phyloP scores from a whole-genome alignment of 345 rosid genomes.

The Eucalyptus curtisii region DNA sequence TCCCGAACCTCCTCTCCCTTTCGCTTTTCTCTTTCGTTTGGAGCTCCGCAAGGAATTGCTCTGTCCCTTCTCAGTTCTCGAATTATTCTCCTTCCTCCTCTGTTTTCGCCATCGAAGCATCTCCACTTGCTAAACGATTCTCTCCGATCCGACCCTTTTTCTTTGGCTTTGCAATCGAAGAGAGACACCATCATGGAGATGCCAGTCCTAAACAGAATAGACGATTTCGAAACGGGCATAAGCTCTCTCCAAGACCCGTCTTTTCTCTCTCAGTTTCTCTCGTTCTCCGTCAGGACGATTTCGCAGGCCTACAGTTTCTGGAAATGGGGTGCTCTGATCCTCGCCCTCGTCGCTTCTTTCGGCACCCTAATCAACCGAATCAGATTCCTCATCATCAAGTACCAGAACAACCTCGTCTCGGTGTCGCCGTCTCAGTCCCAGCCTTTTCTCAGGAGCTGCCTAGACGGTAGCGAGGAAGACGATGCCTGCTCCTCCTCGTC shows the following conservation, averaged over 20 bases:
- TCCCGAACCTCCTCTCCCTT: neutral
- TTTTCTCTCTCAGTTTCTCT: neutral
- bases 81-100: neutral
- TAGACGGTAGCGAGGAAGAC: neutral
- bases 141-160: neutral
- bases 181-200: slow-evolving; percentile 34
- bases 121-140: neutral
- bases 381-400: slow-evolving; percentile 25
- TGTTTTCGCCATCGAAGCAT: neutral
- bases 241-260: slow-evolving; percentile 13
- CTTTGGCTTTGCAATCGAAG: fast-evolving
- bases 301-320: slow-evolving; percentile 27
- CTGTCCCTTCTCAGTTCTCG: neutral
- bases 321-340: slow-evolving; percentile 61
- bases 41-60: neutral
- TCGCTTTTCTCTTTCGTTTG: neutral
- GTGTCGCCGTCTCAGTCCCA: neutral
- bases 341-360: slow-evolving; percentile 55
- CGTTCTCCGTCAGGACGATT: neutral
- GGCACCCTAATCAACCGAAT: slow-evolving; percentile 29
- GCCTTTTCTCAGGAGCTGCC: neutral
- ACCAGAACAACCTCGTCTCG: neutral
- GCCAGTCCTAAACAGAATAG: slow-evolving; percentile 45
- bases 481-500: neutral
- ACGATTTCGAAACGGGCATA: slow-evolving; percentile 43